Evolutionary conservation across 441 rosid species (phyloP), one percentile per base, ranked within the genome.

Genomic region (Bocquillonia castaneifolia): DNA sequence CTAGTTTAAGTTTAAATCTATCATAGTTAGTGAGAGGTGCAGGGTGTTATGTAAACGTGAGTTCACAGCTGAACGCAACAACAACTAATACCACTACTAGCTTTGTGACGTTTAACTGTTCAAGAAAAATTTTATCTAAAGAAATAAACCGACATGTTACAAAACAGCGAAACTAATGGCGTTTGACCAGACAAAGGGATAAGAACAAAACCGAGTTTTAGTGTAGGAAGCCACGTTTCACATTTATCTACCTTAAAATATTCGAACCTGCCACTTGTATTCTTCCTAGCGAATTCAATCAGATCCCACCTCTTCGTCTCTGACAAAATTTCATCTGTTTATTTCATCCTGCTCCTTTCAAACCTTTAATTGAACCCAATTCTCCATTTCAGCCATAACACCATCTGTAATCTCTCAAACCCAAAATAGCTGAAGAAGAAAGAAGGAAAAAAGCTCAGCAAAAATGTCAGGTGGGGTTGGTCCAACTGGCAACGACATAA

Each of bases 381-480:
- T 13, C 23, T 23, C 13, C 20, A 13, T 6, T 5, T 4, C 17
- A 5, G 7, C 10, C 42, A 14, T 3, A 9, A 17, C 17, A 58
- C 15, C 2, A 1, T 1, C 61, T 18, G 2, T 32, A 18, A 10
- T 15, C 18, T 6, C 13, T 10, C 7, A 42, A 44, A 36, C 1
- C 40, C 22, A 23, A 23, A 40, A 22, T 0, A 51, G 48, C 65
- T 3, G 10, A 51, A 18, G 40, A 39, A 32, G 53, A n/a, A 5
- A 8, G 34, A 23, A 23, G 18, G 40, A 51, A 28, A 51, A 54
- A 56, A 9, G 2, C 12, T 14, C 3, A 1, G 15, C 1, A 69
- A 69, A 51, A 23, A 92, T 92, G 96, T 90, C 95, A 29, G 95
- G 93, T 54, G 95, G 91, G n/a, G 88, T 85, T 39, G 95, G 90